These are phyloP conservation scores for Taxillus chinensis DNA, from an alignment of 164 flowering plant species.

Conservation along the genomic window DNA sequence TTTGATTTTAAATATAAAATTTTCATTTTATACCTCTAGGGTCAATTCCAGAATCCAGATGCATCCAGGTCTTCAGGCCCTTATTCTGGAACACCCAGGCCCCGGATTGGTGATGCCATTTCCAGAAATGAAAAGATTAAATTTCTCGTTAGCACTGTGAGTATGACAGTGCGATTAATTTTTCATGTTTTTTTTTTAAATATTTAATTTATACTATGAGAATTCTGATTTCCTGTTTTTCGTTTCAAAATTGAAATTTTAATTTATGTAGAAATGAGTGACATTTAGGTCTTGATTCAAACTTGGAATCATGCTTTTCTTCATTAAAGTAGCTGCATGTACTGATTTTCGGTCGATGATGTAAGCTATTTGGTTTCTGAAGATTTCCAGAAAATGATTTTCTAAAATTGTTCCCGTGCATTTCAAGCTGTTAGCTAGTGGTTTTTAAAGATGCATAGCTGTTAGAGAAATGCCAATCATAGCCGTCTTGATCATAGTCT, in stretches of 20 bases:
- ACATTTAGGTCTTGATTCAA: not conserved
- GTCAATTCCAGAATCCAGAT: conserved; percentile 13
- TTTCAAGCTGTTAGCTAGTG: no score
- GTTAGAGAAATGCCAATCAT: no score
- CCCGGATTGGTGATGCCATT: conserved; percentile 39
- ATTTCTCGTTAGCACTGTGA: conserved; percentile 52
- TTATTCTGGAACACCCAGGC: conserved; percentile 11
- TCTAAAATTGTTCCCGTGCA: no score
- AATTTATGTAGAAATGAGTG: no score
- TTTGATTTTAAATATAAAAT: not conserved
- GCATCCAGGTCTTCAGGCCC: conserved; percentile 9
- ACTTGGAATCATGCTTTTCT: not conserved
- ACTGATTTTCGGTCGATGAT: not conserved
- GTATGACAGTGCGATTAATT: conserved; percentile 10
- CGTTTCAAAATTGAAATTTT: no score
- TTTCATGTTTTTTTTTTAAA: not conserved
- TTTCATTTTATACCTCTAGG: conserved; percentile 10
- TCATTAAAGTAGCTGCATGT: not conserved
- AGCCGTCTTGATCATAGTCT: no score
- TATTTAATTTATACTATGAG: no score
- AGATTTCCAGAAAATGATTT: no score
- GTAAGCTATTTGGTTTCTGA: no score
- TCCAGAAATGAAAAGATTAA: conserved; percentile 51
- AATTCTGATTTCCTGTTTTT: no score
- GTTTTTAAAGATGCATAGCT: no score